Base-by-base conservation (phyloP, 805 yeast genomes). In the Priceomyces melissophilus region DNA sequence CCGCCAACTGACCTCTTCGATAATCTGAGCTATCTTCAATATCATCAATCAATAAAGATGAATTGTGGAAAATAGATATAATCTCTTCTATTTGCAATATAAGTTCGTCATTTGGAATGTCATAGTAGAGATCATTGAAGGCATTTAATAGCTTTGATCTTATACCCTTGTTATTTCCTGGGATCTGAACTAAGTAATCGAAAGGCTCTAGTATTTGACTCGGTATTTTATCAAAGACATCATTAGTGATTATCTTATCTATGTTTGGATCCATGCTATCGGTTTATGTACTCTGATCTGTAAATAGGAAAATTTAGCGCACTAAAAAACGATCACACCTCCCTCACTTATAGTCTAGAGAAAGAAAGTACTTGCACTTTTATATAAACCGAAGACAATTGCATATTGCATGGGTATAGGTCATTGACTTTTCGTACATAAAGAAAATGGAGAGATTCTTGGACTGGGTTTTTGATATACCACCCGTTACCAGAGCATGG, bases 1-100 rank as follows among this genome's bases (percentile, higher is more conserved):
- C 86, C 3, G 87, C 81, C 1, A 89, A 88, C 28, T 68, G 60
- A 1, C 96, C 96, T 31, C 98, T 61, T 48, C 98, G 69, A 34
- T 79, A 64, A 14, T 61, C 63, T 0, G 95, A 84, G 31, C 63
- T 69, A 58, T 90, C 98, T 56, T 90, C 98, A 20, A 90, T 84
- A 54, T 90, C 98, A 60, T 90, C 98, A 30, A 90, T 78, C 9
- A 65, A 53, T 20, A 66, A 54, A 3, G 67, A 61, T 9, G 66
- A 56, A 26, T 63, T 63, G 41, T 67, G 72, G 39, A 67, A 61
- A 3, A 59, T 59, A 7, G 62, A 55, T 14, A 66, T 58, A 4
- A 65, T 51, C 17, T 53, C 59, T 27, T 58, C 60, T 20, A 67
- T 60, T 20, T 46, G 53, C 7, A 40, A 44, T 15, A 66, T 45